phyloP scores from a whole-genome alignment of 768 basidiomycete species.

The Postia placenta region DNA sequence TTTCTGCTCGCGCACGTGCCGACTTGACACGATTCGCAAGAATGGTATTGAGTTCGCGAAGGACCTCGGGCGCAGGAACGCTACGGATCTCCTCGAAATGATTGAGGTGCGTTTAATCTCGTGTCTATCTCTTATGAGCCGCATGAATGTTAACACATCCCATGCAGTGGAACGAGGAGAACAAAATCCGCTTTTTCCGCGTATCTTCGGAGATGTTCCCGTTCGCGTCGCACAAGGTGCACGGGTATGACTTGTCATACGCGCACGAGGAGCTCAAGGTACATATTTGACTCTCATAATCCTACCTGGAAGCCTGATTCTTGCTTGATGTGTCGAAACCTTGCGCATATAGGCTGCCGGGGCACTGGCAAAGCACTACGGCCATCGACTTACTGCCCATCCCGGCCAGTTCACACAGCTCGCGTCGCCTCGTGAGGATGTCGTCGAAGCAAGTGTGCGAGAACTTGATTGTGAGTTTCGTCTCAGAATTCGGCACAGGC shows the following conservation, averaged over 20 bases:
- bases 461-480: slow-evolving; percentile 55
- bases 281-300: no score
- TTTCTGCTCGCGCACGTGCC: slow-evolving; percentile 54
- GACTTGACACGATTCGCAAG: slow-evolving; percentile 73
- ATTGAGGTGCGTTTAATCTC: slow-evolving; percentile 59
- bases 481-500: background rate
- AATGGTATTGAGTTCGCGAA: slow-evolving; percentile 67
- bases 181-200: slow-evolving; percentile 81
- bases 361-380: slow-evolving; percentile 39
- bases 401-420: slow-evolving; percentile 82
- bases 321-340: background rate
- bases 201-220: slow-evolving; percentile 93
- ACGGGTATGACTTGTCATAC: slow-evolving; percentile 80
- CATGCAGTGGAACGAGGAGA: slow-evolving; percentile 75
- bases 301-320: background rate
- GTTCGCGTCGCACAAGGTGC: slow-evolving; percentile 73
- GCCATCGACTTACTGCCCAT: slow-evolving; percentile 74
- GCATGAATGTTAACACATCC: no score
- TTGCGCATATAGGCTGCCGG: slow-evolving; percentile 26
- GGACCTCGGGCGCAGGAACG: slow-evolving; percentile 72
- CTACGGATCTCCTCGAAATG: slow-evolving; percentile 61
- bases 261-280: slow-evolving; percentile 51
- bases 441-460: slow-evolving; percentile 68
- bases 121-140: no score
- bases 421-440: slow-evolving; percentile 70